Evolutionary conservation across 2,329 filamentous ascomycete genomes (phyloP).

Genomic region (Paraphaeosphaeria minitans): DNA sequence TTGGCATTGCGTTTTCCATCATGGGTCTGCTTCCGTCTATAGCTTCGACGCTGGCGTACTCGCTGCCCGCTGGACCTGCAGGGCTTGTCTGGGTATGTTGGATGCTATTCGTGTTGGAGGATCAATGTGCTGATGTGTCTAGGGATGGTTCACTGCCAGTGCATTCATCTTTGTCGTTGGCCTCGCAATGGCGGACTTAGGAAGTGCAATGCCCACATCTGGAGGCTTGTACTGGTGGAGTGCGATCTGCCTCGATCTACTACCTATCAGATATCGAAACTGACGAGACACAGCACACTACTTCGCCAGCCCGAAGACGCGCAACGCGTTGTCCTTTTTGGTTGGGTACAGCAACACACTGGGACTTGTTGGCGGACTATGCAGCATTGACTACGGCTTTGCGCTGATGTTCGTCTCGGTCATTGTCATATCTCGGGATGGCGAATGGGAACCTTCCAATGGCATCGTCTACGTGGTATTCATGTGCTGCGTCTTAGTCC

Average conservation of each 20-base stretch:
- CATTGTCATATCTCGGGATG: conserved; percentile 62
- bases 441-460: conserved; percentile 61
- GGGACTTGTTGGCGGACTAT: conserved; percentile 63
- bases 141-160: conserved; percentile 64
- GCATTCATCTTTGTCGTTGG: conserved; percentile 64
- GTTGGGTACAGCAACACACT: conserved; percentile 67
- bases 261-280: conserved; percentile 38
- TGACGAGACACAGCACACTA: conserved; percentile 51
- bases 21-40: conserved; percentile 68
- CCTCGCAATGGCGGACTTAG: conserved; percentile 59
- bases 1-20: conserved; percentile 55
- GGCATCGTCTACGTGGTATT: conserved; percentile 64
- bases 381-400: conserved; percentile 65
- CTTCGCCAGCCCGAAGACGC: conserved; percentile 59
- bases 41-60: conserved; percentile 63
- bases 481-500: conserved; percentile 58
- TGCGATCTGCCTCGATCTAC: conserved; percentile 21
- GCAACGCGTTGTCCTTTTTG: conserved; percentile 64
- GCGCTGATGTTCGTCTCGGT: conserved; percentile 64
- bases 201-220: conserved; percentile 59
- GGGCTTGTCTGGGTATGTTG: conserved; percentile 64
- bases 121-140: conserved; percentile 4
- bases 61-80: conserved; percentile 63
- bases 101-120: not conserved
- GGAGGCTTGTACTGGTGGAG: conserved; percentile 65